A percentile compares a stretch with the other conserved stretches of the same genome.
These are phyloP conservation scores for Albophoma yamanashiensis DNA, from an alignment of 2,329 filamentous ascomycete genomes.

Conservation along the genomic window DNA sequence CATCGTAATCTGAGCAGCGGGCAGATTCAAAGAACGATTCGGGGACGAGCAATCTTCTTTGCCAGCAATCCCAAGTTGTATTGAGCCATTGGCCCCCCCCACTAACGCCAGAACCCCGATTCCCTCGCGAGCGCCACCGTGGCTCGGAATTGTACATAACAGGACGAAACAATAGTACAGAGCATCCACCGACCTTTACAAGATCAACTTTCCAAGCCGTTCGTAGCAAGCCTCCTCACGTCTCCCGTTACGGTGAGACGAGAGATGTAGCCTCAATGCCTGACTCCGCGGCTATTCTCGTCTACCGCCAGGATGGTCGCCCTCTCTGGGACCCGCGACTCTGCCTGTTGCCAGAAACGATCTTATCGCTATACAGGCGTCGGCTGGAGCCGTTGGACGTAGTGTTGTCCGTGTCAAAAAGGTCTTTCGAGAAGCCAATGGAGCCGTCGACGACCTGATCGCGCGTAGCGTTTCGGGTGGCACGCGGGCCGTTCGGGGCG, in stretches of 20 bases:
- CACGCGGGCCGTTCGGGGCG: conserved; percentile 20
- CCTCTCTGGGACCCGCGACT: conserved; percentile 15
- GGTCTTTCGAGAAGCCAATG: conserved; percentile 42
- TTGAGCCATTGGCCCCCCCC: neutral
- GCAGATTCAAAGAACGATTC: neutral
- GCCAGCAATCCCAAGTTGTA: neutral
- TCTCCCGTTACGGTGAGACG: neutral
- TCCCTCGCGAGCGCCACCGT: neutral
- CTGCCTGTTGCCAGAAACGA: conserved; percentile 20
- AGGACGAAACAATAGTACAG: neutral
- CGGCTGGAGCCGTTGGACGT: conserved; percentile 16
- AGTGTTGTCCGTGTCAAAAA: conserved; percentile 22
- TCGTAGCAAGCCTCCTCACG: neutral
- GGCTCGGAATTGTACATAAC: neutral
- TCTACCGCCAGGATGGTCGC: neutral
- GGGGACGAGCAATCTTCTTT: neutral
- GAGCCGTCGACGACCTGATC: conserved; percentile 41
- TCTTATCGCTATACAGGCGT: conserved; percentile 43
- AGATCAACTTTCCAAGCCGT: neutral
- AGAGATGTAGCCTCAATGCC: too few species aligned
- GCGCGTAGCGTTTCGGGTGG: conserved; percentile 12
- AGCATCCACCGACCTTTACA: neutral
- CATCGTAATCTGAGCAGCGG: neutral
- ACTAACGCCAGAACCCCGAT: neutral
- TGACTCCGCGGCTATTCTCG: too few species aligned